A percentile compares a stretch with the other conserved stretches of the same genome.
These are phyloP conservation scores for Alopecurus myosuroides DNA, from an alignment of 176 grass and related monocot species.

Conservation along the genomic window DNA sequence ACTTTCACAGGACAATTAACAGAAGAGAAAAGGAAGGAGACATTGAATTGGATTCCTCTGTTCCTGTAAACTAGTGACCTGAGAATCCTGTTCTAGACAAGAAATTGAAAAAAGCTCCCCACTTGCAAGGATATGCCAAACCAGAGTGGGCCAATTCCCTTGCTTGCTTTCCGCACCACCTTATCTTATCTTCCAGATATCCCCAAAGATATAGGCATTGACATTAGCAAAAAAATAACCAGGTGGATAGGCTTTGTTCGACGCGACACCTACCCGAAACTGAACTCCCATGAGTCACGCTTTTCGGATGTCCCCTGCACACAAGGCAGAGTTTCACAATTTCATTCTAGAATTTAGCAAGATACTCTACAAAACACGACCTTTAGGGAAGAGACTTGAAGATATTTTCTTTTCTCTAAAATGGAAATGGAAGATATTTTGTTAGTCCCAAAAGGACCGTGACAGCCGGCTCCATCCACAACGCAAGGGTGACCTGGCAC, in stretches of 20 bases:
- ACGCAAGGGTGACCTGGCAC: not conserved
- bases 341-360: not conserved
- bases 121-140: slow-evolving; percentile 36
- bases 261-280: not conserved
- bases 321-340: not conserved
- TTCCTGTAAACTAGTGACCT: slow-evolving; percentile 13
- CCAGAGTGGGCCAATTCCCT: slow-evolving; percentile 8
- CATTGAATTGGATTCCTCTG: slow-evolving; percentile 17
- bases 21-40: not conserved
- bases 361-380: not conserved
- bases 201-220: not conserved
- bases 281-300: not conserved
- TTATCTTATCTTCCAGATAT: slow-evolving; percentile 38
- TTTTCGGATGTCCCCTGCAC: not conserved
- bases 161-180: slow-evolving; percentile 26
- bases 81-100: slow-evolving; percentile 29
- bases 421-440: not conserved
- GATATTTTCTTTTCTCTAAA: not conserved
- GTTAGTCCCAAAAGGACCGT: not conserved
- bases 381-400: not conserved
- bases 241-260: not conserved
- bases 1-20: not conserved
- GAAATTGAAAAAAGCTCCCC: slow-evolving; percentile 8
- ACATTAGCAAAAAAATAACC: not conserved
- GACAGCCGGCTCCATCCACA: not conserved